Conservation (phyloP, 2,329 filamentous ascomycete species). For the Talaromyces funiculosus region DNA sequence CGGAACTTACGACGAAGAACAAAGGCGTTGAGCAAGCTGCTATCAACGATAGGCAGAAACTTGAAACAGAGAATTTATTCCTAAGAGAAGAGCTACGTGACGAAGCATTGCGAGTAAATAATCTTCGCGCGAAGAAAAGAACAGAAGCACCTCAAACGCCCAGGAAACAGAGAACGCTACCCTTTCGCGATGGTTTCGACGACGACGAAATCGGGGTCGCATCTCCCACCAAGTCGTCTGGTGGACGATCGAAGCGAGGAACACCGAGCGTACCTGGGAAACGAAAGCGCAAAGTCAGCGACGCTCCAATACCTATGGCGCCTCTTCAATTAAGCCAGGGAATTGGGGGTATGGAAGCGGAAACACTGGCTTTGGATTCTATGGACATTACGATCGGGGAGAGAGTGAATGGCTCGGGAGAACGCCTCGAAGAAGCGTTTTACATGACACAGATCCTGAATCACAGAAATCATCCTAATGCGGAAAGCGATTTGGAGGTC, state of each 20-base stretch:
- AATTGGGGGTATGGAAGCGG: slow-evolving; percentile 5
- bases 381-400: slow-evolving; percentile 13
- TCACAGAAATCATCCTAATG: slow-evolving; percentile 46
- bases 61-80: slow-evolving; percentile 56
- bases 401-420: slow-evolving; percentile 1
- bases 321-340: slow-evolving; percentile 39
- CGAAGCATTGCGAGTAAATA: slow-evolving; percentile 46
- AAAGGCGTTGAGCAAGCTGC: slow-evolving; percentile 51
- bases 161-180: slow-evolving; percentile 43
- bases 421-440: slow-evolving; percentile 24
- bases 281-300: slow-evolving; percentile 49
- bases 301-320: slow-evolving; percentile 45
- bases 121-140: slow-evolving; percentile 33
- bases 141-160: slow-evolving; percentile 44
- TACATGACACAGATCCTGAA: slow-evolving; percentile 53
- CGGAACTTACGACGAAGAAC: slow-evolving; percentile 49
- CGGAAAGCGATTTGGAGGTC: slow-evolving; percentile 50
- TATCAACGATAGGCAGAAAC: slow-evolving; percentile 50
- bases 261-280: slow-evolving; percentile 55
- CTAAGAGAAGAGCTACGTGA: slow-evolving; percentile 56
- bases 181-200: slow-evolving; percentile 58
- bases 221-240: slow-evolving; percentile 50
- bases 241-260: slow-evolving; percentile 42
- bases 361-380: slow-evolving; percentile 19
- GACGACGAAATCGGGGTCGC: slow-evolving; percentile 54